Percentiles rank a stretch among this genome's conserved stretches.
Conservation (phyloP, 139 green algal genomes). For the Chlorella sp. region DNA sequence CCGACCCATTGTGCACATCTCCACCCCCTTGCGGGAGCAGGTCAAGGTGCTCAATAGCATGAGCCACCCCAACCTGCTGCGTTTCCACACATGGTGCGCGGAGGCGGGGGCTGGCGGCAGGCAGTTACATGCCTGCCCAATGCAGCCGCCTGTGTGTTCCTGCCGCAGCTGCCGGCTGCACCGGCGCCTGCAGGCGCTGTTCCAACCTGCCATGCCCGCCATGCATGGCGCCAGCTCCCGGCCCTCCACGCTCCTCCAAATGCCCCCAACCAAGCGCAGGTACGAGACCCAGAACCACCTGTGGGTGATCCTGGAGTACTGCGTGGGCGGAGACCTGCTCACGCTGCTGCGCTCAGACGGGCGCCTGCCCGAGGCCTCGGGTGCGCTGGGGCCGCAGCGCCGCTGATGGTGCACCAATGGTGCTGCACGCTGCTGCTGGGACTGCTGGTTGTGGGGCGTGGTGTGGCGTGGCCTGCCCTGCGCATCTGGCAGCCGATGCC, state of each 20-base stretch:
- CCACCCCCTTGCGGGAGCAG: too few species aligned
- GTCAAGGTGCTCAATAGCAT: slow-evolving; percentile 87
- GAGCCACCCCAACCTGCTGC: slow-evolving; percentile 89
- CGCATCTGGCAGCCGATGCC: not conserved
- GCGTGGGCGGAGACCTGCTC: slow-evolving; percentile 93
- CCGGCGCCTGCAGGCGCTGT: not conserved
- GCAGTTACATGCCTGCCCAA: too few species aligned
- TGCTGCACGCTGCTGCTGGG: not conserved
- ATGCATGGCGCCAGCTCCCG: too few species aligned
- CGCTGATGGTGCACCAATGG: not conserved
- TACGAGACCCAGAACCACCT: slow-evolving; percentile 36
- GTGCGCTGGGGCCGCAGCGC: not conserved
- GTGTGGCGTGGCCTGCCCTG: not conserved
- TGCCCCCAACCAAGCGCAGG: too few species aligned
- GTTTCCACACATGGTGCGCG: slow-evolving; percentile 90
- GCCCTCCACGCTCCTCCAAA: not conserved
- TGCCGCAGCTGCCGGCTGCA: too few species aligned
- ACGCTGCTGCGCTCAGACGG: slow-evolving; percentile 85
- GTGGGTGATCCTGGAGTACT: slow-evolving; percentile 99
- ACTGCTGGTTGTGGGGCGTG: not conserved
- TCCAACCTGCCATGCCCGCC: not conserved
- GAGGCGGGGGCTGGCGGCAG: not conserved
- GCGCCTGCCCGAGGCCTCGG: slow-evolving; percentile 76
- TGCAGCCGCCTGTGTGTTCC: too few species aligned
- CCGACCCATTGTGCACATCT: too few species aligned